A percentile compares a stretch with the other conserved stretches of the same genome.
Evolutionary conservation across 352 stramenopile species (phyloP).

Genomic region (Globisporangium viniferum): DNA sequence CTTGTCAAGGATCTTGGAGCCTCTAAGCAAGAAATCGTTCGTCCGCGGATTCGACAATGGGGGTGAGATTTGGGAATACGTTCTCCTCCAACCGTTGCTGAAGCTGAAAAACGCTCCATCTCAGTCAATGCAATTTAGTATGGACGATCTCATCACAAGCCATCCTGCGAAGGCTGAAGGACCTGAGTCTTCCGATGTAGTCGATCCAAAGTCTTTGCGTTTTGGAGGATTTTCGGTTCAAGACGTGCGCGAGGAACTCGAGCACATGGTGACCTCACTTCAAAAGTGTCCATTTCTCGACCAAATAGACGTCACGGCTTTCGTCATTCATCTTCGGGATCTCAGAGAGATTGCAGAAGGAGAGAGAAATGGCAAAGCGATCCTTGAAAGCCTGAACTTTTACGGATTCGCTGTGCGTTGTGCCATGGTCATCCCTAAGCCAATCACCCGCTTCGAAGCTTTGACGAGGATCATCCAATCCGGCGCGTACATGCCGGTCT

Average conservation of each 20-base stretch:
- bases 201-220: slow-evolving; percentile 10
- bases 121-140: slow-evolving; percentile 4
- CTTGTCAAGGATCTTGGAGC: slow-evolving; percentile 31
- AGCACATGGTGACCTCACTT: slow-evolving; percentile 36
- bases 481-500: slow-evolving; percentile 38
- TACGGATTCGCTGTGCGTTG: slow-evolving; percentile 44
- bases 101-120: slow-evolving; percentile 6
- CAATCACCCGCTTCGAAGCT: slow-evolving; percentile 32
- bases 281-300: slow-evolving; percentile 62
- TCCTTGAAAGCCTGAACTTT: slow-evolving; percentile 28
- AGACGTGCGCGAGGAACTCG: slow-evolving; percentile 22
- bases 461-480: slow-evolving; percentile 40
- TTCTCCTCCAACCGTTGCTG: slow-evolving; percentile 27
- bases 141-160: not conserved
- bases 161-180: not conserved
- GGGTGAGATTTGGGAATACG: slow-evolving; percentile 35
- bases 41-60: slow-evolving; percentile 31
- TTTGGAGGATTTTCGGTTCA: slow-evolving; percentile 24
- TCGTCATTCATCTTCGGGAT: slow-evolving; percentile 49
- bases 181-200: not conserved
- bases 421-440: slow-evolving; percentile 44
- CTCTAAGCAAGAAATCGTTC: slow-evolving; percentile 34
- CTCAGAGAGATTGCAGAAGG: slow-evolving; percentile 26
- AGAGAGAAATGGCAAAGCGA: slow-evolving; percentile 9
- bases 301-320: slow-evolving; percentile 42